Conservation (phyloP, 108 stramenopile species). For the Nitzschia palea region DNA sequence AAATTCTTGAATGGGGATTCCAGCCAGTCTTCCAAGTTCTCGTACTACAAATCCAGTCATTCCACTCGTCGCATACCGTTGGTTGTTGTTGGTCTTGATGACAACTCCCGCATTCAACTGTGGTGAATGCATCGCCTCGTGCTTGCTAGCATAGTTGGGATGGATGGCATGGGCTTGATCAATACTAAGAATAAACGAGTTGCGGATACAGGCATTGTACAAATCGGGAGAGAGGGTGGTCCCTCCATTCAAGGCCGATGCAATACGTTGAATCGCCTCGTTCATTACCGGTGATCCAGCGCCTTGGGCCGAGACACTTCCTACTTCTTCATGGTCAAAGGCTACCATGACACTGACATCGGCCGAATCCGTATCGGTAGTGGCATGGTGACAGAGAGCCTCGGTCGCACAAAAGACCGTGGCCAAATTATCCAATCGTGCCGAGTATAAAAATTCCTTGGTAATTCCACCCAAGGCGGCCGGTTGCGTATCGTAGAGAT, state of each 20-base stretch:
- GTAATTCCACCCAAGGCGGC: slow-evolving; percentile 86
- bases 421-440: slow-evolving; percentile 92
- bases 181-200: slow-evolving; percentile 78
- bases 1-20: slow-evolving; percentile 47
- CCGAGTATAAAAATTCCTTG: slow-evolving; percentile 91
- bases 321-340: slow-evolving; percentile 98
- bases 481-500: slow-evolving; percentile 92
- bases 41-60: slow-evolving; percentile 88
- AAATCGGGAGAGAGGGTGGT: slow-evolving; percentile 43
- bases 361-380: slow-evolving; percentile 31
- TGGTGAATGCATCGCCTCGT: slow-evolving; percentile 87
- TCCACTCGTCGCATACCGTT: slow-evolving; percentile 88
- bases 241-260: slow-evolving; percentile 64
- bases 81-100: slow-evolving; percentile 93
- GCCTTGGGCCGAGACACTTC: slow-evolving; percentile 78
- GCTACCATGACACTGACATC: slow-evolving; percentile 75
- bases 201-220: slow-evolving; percentile 53
- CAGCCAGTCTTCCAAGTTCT: slow-evolving; percentile 71
- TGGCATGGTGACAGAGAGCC: slow-evolving; percentile 49
- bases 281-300: slow-evolving; percentile 92
- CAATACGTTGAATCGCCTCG: slow-evolving; percentile 77
- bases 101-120: slow-evolving; percentile 89
- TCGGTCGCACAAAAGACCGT: slow-evolving; percentile 81
- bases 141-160: slow-evolving; percentile 90
- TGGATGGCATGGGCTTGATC: slow-evolving; percentile 96